Percentiles rank a stretch among this genome's conserved stretches.
phyloP scores from a whole-genome alignment of 345 rosid species.

The sweet orange (Citrus sinensis) region DNA sequence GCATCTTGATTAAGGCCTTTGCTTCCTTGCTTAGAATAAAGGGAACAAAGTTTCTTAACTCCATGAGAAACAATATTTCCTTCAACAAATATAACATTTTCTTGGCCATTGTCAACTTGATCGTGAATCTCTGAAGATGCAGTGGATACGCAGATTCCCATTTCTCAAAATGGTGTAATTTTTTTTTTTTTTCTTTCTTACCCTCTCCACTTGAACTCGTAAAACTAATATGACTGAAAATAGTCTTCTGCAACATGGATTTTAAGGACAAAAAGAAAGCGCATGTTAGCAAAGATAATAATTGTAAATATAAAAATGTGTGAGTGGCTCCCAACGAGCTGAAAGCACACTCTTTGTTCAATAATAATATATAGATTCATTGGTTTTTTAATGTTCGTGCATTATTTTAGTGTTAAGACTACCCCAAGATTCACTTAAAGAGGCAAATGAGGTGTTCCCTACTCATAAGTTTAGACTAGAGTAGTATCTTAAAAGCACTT shows the following conservation, averaged over 20 bases:
- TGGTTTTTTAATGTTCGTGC: conserved; percentile 4
- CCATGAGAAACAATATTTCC: conserved; percentile 9
- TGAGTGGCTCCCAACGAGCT: conserved; percentile 33
- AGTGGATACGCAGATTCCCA: conserved; percentile 56
- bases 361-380: conserved; percentile 16
- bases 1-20: conserved; percentile 88
- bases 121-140: conserved; percentile 44
- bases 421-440: conserved; percentile 63
- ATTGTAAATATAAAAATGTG: not conserved
- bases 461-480: conserved; percentile 8
- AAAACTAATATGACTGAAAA: conserved; percentile 13
- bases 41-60: conserved; percentile 38
- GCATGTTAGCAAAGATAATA: conserved; percentile 17
- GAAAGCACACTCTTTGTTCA: conserved; percentile 28
- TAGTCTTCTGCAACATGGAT: conserved; percentile 14
- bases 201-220: not conserved
- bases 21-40: conserved; percentile 60
- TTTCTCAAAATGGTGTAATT: not conserved
- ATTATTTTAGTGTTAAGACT: conserved; percentile 14
- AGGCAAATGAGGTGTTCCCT: conserved; percentile 35
- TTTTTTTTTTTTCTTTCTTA: not conserved
- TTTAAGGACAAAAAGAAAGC: conserved; percentile 24
- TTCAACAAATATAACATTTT: conserved; percentile 17
- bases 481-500: conserved; percentile 12
- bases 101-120: conserved; percentile 15